Percentiles rank a stretch among this genome's conserved stretches.
Conservation (phyloP, 1,284 basidiomycete species). For the Ustilago nuda region DNA sequence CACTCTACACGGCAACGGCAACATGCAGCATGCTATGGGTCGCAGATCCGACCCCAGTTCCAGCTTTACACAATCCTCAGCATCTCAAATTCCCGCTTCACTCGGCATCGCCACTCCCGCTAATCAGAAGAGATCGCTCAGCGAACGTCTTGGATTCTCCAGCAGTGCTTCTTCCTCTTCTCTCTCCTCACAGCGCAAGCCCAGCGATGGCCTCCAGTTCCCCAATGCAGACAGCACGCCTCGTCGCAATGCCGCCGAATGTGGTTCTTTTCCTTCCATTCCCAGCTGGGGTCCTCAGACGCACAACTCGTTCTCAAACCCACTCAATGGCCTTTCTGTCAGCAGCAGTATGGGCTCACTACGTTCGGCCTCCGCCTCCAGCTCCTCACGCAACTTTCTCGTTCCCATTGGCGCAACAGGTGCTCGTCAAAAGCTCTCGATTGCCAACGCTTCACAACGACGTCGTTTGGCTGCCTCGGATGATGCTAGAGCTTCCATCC, state of each 20-base stretch:
- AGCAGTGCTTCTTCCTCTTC: constrained; percentile 18
- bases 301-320: not conserved
- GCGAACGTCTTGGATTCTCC: constrained; percentile 31
- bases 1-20: not conserved
- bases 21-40: constrained; percentile 5
- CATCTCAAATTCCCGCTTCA: constrained; percentile 35
- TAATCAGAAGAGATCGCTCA: constrained; percentile 10
- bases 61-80: not conserved
- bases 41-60: constrained; percentile 7
- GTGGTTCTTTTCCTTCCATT: constrained; percentile 21
- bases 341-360: constrained; percentile 25
- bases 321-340: constrained; percentile 14
- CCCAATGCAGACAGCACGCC: constrained; percentile 6
- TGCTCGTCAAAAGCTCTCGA: constrained; percentile 61
- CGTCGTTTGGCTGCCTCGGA: constrained; percentile 41
- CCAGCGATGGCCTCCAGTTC: constrained; percentile 33
- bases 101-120: constrained; percentile 33
- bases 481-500: constrained; percentile 10
- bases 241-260: constrained; percentile 5
- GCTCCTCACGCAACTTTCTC: constrained; percentile 56
- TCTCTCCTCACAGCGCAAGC: constrained; percentile 7
- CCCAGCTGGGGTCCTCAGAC: constrained; percentile 18
- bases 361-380: constrained; percentile 15
- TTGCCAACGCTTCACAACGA: constrained; percentile 54
- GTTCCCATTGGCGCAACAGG: constrained; percentile 63